Conservation (phyloP, 768 basidiomycete genomes). For the Amyloporia xantha region DNA sequence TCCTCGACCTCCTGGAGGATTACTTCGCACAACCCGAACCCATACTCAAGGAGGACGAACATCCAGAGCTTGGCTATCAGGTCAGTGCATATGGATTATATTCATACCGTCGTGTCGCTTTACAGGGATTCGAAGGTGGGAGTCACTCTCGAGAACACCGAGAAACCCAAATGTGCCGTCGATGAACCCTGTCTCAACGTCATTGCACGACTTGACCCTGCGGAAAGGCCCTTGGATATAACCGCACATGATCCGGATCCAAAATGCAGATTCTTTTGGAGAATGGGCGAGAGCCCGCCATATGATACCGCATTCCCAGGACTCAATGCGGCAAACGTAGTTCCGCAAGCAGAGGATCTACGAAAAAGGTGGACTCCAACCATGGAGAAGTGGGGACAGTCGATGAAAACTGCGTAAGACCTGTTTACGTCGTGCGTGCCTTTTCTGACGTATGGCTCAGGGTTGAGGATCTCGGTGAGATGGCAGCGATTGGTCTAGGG, state of each 20-base stretch:
- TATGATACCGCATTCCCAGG: slow-evolving; percentile 74
- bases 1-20: slow-evolving; percentile 88
- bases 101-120: background rate
- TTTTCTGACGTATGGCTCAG: slow-evolving; percentile 34
- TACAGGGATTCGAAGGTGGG: slow-evolving; percentile 41
- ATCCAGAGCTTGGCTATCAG: slow-evolving; percentile 85
- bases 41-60: slow-evolving; percentile 66
- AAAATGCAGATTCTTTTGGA: slow-evolving; percentile 93
- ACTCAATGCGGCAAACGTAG: slow-evolving; percentile 76
- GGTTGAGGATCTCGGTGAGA: slow-evolving; percentile 81
- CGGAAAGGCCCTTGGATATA: slow-evolving; percentile 83
- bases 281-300: slow-evolving; percentile 67
- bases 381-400: slow-evolving; percentile 82
- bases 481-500: slow-evolving; percentile 81
- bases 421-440: background rate
- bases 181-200: slow-evolving; percentile 77
- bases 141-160: slow-evolving; percentile 94
- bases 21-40: slow-evolving; percentile 76
- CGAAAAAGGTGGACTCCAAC: slow-evolving; percentile 57
- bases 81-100: slow-evolving; percentile 52
- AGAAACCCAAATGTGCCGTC: slow-evolving; percentile 82
- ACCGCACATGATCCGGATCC: slow-evolving; percentile 79
- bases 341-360: slow-evolving; percentile 57
- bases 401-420: slow-evolving; percentile 83
- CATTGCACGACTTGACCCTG: slow-evolving; percentile 68